phyloP scores from a whole-genome alignment of 108 stramenopile genomes.

The Halocafeteria seosinensis region DNA sequence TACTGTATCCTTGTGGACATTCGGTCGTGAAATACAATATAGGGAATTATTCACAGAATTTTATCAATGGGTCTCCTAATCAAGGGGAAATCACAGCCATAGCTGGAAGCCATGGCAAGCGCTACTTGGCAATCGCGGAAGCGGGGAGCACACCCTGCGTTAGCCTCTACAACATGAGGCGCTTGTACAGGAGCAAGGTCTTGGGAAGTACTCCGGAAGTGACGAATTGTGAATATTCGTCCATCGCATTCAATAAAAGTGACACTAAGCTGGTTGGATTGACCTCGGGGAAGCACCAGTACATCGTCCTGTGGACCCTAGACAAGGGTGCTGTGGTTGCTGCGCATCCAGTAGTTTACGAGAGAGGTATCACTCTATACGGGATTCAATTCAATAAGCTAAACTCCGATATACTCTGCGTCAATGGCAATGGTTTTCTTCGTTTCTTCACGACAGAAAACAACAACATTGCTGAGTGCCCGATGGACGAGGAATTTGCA shows the following conservation, averaged over 20 bases:
- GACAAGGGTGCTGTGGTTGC: conserved; percentile 24
- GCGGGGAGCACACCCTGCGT: conserved; percentile 1
- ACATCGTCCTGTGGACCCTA: conserved; percentile 30
- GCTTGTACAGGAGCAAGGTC: conserved; percentile 25
- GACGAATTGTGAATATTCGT: conserved; percentile 6
- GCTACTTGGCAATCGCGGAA: conserved; percentile 13
- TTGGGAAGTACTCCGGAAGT: conserved; percentile 8
- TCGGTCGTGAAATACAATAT: conserved; percentile 24
- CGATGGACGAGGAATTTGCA: background rate
- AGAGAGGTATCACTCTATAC: background rate
- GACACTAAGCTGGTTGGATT: conserved; percentile 28
- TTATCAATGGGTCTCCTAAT: conserved; percentile 25
- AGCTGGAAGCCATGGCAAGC: conserved; percentile 16
- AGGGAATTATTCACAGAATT: conserved; percentile 21
- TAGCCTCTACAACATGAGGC: conserved; percentile 25
- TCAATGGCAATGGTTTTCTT: conserved; percentile 23
- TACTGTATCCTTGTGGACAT: conserved; percentile 25
- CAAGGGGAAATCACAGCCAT: conserved; percentile 25
- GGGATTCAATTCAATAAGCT: conserved; percentile 24
- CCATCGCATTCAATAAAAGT: conserved; percentile 27
- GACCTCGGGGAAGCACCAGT: conserved; percentile 27
- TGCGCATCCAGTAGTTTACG: conserved; percentile 14
- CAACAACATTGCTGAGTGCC: conserved; percentile 1
- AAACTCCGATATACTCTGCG: conserved; percentile 23
- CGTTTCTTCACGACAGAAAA: conserved; percentile 34